These are phyloP conservation scores for Rhynchospora tenuis DNA, from an alignment of 176 grass and related monocot genomes.

Conservation along the genomic window DNA sequence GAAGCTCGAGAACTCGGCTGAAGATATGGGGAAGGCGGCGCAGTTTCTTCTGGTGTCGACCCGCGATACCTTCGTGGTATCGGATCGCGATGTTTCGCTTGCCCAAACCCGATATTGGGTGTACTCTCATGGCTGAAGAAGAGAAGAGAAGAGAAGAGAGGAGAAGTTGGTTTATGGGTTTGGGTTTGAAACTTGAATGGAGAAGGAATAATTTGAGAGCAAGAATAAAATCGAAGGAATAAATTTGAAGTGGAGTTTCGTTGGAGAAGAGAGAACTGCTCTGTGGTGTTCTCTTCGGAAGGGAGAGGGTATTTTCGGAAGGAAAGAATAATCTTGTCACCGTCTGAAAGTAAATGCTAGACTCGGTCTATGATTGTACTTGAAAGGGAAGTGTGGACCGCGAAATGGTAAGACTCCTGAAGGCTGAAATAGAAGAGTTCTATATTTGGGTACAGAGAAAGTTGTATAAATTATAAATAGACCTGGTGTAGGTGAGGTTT, in stretches of 20 bases:
- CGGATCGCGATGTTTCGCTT: conserved; percentile 42
- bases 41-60: conserved; percentile 67
- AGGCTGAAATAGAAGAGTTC: background rate
- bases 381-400: background rate
- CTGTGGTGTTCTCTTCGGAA: background rate
- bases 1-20: conserved; percentile 89
- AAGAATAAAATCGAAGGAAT: conserved; percentile 4
- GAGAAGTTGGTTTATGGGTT: background rate
- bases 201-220: background rate
- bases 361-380: background rate
- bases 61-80: background rate
- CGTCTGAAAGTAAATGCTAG: background rate
- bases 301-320: conserved; percentile 19
- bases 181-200: background rate
- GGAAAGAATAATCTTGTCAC: conserved; percentile 3
- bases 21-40: conserved; percentile 94
- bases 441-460: background rate
- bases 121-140: conserved; percentile 34
- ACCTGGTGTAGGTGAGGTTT: background rate
- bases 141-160: background rate
- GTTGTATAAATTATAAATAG: background rate
- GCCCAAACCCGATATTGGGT: conserved; percentile 29
- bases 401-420: background rate
- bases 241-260: background rate
- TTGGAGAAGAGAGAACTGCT: background rate